Evolutionary conservation across 257 asterid genomes (phyloP), one percentile per base, ranked within the genome.

Genomic region (Echium plantagineum): DNA sequence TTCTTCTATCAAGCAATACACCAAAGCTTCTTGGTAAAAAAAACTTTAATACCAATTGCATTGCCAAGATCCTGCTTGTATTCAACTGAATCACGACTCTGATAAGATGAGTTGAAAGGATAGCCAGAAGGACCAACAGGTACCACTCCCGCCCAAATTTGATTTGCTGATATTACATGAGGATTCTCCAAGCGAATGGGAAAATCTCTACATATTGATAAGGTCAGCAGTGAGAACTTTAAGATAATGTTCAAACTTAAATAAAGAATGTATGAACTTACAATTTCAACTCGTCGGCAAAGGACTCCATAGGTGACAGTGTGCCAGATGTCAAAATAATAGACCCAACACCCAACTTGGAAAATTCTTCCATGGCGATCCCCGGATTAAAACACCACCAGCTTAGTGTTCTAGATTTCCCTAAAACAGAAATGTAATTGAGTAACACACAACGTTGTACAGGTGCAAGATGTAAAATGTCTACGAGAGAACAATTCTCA

Each of bases 361-460:
- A 28, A 75, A 91, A 91, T 68, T 91, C 95, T 77, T 91, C 98
- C 95, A 91, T 71, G 71, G 97, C 83, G 68, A 91, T 83, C 69
- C 98, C 98, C 32, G 98, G 98, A 78, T 91, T 91, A 78, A 91
- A 91, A 80, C 98, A 91, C 98, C 98, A 91, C 98, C 98, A 91
- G 81, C 98, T 91, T 19, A 91, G 80, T 48, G 80, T 84, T 77
- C 98, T 84, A 52, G 96, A 79, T 53, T 81, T 85, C 56, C 85
- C 98, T 85, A 74, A 63, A 63, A 63, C 66, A 62, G 48, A 1
- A 46, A 63, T 19, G 31, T 20, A 49, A 15, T 32, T 24, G 60
- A 26, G 21, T 5, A 24, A 21, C 16, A 8, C 18, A 52, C 21
- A 1, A 5, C 6, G 21, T 3, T 17, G 56, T n/a, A 52, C 20